These are phyloP conservation scores for Conticribra weissflogii DNA, from an alignment of 108 stramenopile genomes.

Conservation along the genomic window DNA sequence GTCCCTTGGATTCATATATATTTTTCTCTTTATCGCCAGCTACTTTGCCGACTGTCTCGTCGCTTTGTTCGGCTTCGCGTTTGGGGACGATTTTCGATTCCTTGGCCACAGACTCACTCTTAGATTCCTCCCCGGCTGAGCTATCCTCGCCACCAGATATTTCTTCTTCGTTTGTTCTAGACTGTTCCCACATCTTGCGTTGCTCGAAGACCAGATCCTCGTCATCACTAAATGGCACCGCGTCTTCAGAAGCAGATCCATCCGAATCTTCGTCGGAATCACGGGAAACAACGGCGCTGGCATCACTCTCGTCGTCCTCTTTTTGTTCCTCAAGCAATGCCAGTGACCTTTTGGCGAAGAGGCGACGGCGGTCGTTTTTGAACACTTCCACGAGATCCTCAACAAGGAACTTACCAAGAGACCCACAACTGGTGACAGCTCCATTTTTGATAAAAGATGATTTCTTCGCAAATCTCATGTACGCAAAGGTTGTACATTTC, in stretches of 20 bases:
- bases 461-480: conserved; percentile 75
- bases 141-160: conserved; percentile 14
- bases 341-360: conserved; percentile 62
- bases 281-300: conserved; percentile 42
- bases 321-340: conserved; percentile 39
- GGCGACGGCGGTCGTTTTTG: conserved; percentile 66
- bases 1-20: conserved; percentile 4
- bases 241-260: conserved; percentile 58
- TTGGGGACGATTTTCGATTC: neutral
- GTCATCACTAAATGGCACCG: conserved; percentile 83
- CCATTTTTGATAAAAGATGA: conserved; percentile 47
- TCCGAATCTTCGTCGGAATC: conserved; percentile 78
- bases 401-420: conserved; percentile 58
- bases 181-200: conserved; percentile 14
- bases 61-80: conserved; percentile 1
- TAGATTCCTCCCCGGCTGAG: neutral
- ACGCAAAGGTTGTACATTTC: conserved; percentile 65
- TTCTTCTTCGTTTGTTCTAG: conserved; percentile 4
- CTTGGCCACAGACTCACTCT: too few species aligned
- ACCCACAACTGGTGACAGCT: conserved; percentile 71
- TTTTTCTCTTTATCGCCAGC: conserved; percentile 33
- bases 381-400: conserved; percentile 68
- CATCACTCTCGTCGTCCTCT: conserved; percentile 47
- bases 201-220: conserved; percentile 57
- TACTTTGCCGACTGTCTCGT: too few species aligned